A percentile compares a stretch with the other conserved stretches of the same genome.
These are phyloP conservation scores for Podospora sp. DNA, from an alignment of 495 filamentous ascomycete species.

Conservation along the genomic window DNA sequence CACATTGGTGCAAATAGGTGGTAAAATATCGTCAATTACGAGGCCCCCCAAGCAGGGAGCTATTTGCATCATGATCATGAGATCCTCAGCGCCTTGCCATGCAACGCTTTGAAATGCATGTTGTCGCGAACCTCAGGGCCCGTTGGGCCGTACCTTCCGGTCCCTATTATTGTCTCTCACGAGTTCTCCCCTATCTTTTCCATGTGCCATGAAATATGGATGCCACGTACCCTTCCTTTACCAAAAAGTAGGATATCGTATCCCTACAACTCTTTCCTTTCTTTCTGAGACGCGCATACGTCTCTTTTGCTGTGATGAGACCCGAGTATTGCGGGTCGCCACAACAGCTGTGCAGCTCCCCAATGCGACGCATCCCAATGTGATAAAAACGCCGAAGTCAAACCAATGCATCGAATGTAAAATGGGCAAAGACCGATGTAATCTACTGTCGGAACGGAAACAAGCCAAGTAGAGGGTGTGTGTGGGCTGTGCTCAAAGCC, in stretches of 20 bases:
- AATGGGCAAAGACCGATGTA: conserved; percentile 10
- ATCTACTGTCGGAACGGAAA: conserved; percentile 28
- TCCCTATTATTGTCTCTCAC: background rate
- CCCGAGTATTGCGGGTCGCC: background rate
- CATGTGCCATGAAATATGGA: background rate
- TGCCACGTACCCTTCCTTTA: conserved; percentile 5
- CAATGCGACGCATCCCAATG: background rate
- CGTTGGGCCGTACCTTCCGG: background rate
- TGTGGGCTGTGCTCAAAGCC: background rate
- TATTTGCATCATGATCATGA: background rate
- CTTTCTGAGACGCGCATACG: background rate
- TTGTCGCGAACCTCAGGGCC: background rate
- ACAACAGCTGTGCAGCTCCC: background rate
- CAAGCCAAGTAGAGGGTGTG: conserved; percentile 5
- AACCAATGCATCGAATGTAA: conserved; percentile 19
- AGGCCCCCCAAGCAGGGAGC: background rate
- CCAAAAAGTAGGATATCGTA: conserved; percentile 25
- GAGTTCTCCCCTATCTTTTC: background rate
- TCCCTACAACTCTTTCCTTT: conserved; percentile 23
- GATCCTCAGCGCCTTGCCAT: background rate
- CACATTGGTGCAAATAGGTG: background rate
- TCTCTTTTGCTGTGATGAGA: background rate
- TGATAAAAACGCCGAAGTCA: conserved; percentile 21
- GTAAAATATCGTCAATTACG: background rate
- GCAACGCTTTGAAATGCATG: background rate